These are phyloP conservation scores for Comarum palustre DNA, from an alignment of 306 rosid species.

Conservation along the genomic window DNA sequence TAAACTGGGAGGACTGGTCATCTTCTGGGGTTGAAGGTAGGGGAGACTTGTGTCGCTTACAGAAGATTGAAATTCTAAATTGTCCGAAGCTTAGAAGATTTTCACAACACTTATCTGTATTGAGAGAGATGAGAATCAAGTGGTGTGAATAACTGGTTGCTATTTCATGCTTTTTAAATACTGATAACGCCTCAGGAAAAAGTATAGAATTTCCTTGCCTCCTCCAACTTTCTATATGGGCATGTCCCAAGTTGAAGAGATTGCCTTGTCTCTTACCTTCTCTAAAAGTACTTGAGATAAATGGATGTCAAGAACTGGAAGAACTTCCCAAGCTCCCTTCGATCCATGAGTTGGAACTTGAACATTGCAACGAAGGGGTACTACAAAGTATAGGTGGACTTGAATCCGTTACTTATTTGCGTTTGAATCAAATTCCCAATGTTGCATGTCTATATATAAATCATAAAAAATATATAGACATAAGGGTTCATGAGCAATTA, in stretches of 20 bases:
- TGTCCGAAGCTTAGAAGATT: constrained; percentile 33
- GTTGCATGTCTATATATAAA: constrained; percentile 13
- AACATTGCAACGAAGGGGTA: constrained; percentile 7
- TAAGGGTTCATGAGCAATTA: too few relatives aligned
- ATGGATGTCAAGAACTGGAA: constrained; percentile 25
- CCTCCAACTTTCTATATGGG: constrained; percentile 25
- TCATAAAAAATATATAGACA: too few relatives aligned
- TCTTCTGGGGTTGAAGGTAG: constrained; percentile 29
- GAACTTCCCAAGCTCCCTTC: constrained; percentile 30
- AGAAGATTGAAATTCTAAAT: constrained; percentile 26
- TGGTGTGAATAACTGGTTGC: constrained; percentile 27
- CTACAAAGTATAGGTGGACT: constrained; percentile 19
- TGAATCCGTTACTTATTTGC: constrained; percentile 27
- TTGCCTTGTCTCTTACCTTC: constrained; percentile 29
- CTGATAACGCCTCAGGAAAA: not conserved
- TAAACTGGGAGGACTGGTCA: constrained; percentile 33
- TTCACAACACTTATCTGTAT: constrained; percentile 20
- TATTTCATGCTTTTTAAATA: constrained; percentile 16
- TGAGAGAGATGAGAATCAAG: constrained; percentile 28
- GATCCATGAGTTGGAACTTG: constrained; percentile 25
- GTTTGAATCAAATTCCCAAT: constrained; percentile 23
- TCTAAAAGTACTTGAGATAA: constrained; percentile 22
- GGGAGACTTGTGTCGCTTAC: constrained; percentile 21
- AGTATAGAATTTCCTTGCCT: constrained; percentile 30
- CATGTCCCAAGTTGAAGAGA: constrained; percentile 30